Percentiles rank a stretch among this genome's conserved stretches.
Conservation (phyloP, 2,329 filamentous ascomycete genomes). For the Fusarium sacchari region DNA sequence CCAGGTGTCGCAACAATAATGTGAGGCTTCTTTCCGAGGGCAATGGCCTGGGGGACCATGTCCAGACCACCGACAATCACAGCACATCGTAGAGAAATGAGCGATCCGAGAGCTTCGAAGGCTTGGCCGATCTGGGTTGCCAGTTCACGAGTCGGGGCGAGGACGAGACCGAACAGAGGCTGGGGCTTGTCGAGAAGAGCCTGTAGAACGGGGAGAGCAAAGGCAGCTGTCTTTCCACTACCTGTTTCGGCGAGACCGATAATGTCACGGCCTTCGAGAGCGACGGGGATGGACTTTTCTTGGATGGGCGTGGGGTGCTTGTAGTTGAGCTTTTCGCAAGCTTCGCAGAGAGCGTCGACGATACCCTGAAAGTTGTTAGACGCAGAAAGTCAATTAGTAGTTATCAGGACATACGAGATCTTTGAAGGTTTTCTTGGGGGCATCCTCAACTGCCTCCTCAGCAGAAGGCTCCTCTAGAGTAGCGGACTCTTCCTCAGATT, state of each 20-base stretch:
- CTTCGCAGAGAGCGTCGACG: constrained; percentile 87
- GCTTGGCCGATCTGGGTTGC: constrained; percentile 90
- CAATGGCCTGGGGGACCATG: constrained; percentile 91
- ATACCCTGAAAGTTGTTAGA: constrained; percentile 68
- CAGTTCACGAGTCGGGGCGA: constrained; percentile 93
- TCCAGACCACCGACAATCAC: constrained; percentile 94
- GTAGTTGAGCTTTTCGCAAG: constrained; percentile 84
- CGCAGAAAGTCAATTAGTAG: background rate
- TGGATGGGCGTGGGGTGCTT: constrained; percentile 91
- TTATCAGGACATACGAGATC: constrained; percentile 61
- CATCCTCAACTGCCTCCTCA: constrained; percentile 46
- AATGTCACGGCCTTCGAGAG: constrained; percentile 82
- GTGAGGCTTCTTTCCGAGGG: constrained; percentile 94
- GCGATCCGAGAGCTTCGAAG: constrained; percentile 86
- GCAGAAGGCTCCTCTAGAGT: constrained; percentile 48
- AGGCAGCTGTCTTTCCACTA: constrained; percentile 94
- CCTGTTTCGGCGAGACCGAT: constrained; percentile 97
- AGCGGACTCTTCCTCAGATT: constrained; percentile 48
- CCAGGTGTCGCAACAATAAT: constrained; percentile 93
- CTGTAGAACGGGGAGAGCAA: constrained; percentile 92
- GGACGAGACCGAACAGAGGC: constrained; percentile 84
- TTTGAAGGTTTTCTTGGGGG: constrained; percentile 72
- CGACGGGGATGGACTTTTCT: constrained; percentile 81
- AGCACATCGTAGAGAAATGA: constrained; percentile 87
- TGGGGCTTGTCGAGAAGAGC: constrained; percentile 89